A percentile compares a stretch with the other conserved stretches of the same genome.
Conservation (phyloP, 139 green algal genomes). For the Tetraselmis striata region DNA sequence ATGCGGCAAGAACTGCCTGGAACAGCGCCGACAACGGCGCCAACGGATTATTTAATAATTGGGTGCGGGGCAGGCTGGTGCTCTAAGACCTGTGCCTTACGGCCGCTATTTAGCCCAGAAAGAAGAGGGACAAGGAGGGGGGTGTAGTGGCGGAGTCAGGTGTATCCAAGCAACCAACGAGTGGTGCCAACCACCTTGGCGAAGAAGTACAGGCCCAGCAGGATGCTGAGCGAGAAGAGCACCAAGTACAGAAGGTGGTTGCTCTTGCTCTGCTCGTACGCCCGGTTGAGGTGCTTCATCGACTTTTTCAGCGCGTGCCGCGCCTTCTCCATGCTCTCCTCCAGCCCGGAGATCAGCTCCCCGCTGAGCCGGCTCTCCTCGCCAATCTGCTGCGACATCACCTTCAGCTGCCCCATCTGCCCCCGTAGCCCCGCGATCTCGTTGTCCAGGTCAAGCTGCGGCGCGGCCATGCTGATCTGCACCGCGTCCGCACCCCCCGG, state of each 20-base stretch:
- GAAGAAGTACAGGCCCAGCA: constrained; percentile 30
- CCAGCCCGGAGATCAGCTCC: constrained; percentile 10
- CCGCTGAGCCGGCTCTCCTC: constrained; percentile 28
- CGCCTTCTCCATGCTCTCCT: constrained; percentile 29
- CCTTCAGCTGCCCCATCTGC: constrained; percentile 30
- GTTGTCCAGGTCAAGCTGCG: constrained; percentile 24
- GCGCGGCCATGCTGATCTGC: constrained; percentile 19
- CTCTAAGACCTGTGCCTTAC: no score
- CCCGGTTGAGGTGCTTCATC: constrained; percentile 16
- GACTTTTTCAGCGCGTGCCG: constrained; percentile 16
- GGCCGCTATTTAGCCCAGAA: no score
- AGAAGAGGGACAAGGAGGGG: neutral
- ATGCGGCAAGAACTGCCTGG: no score
- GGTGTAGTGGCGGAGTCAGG: neutral
- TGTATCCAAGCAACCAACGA: neutral
- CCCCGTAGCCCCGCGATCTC: constrained; percentile 32
- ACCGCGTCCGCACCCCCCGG: neutral
- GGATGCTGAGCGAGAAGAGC: constrained; percentile 28
- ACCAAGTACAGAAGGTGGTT: constrained; percentile 41
- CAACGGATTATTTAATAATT: no score
- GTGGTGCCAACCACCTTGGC: constrained; percentile 3
- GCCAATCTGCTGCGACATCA: constrained; percentile 25
- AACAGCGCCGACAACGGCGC: no score
- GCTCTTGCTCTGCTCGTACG: constrained; percentile 28
- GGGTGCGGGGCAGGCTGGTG: no score